phyloP scores from a whole-genome alignment of 495 filamentous ascomycete genomes.

The Polyplosphaeria fusca region DNA sequence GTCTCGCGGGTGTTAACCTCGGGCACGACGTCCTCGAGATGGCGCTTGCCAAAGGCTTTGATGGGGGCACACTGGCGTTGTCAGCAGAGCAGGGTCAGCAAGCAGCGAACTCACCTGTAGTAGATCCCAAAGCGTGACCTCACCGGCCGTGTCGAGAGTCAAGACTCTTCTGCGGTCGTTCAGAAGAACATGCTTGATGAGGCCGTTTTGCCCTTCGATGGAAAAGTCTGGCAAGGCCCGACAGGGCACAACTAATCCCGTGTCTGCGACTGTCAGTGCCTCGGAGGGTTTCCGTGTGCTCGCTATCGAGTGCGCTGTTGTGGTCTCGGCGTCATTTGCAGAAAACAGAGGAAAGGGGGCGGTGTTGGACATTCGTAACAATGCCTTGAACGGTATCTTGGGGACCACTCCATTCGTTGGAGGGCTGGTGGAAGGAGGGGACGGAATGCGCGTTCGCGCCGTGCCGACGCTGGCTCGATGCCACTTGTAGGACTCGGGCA shows the following conservation, averaged over 20 bases:
- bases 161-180: slow-evolving; percentile 88
- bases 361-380: slow-evolving; percentile 79
- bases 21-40: slow-evolving; percentile 86
- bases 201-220: slow-evolving; percentile 92
- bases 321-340: slow-evolving; percentile 50
- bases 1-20: slow-evolving; percentile 85
- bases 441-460: slow-evolving; percentile 28
- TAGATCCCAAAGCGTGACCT: slow-evolving; percentile 95
- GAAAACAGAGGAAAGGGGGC: slow-evolving; percentile 62
- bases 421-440: slow-evolving; percentile 22
- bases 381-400: slow-evolving; percentile 70
- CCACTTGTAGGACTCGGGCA: slow-evolving; percentile 39
- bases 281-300: slow-evolving; percentile 54
- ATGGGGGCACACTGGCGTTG: slow-evolving; percentile 83
- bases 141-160: slow-evolving; percentile 90
- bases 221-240: slow-evolving; percentile 61
- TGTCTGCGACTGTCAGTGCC: slow-evolving; percentile 14
- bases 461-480: slow-evolving; percentile 39
- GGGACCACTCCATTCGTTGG: slow-evolving; percentile 49
- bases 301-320: slow-evolving; percentile 48
- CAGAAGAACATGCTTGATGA: slow-evolving; percentile 88
- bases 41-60: slow-evolving; percentile 82
- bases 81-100: slow-evolving; percentile 53
- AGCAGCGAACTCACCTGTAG: slow-evolving; percentile 57
- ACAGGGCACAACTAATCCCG: slow-evolving; percentile 43